A percentile compares a stretch with the other conserved stretches of the same genome.
Conservation (phyloP, 805 yeast genomes). For the Candida multigemmis region DNA sequence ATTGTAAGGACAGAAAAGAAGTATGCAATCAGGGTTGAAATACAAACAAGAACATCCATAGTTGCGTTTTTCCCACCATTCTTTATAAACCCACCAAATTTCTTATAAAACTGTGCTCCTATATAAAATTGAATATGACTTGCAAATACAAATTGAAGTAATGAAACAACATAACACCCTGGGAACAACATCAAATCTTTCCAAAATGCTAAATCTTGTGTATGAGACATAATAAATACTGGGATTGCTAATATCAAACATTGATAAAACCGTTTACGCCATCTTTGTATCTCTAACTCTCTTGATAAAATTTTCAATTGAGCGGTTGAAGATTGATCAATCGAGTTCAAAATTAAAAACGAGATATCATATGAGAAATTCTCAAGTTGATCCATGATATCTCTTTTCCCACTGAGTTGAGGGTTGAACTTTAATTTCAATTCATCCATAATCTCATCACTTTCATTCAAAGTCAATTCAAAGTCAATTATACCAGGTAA, state of each 20-base stretch:
- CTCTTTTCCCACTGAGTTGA: conserved; percentile 50
- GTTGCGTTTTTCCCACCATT: conserved; percentile 57
- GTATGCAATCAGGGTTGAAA: conserved; percentile 76
- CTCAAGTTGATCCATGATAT: conserved; percentile 36
- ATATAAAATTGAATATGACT: conserved; percentile 54
- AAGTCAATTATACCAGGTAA: conserved; percentile 18
- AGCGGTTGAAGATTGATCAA: conserved; percentile 46
- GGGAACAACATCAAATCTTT: conserved; percentile 30
- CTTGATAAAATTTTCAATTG: conserved; percentile 67
- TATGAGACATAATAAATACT: conserved; percentile 41
- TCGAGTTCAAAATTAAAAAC: conserved; percentile 36
- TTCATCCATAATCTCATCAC: conserved; percentile 11
- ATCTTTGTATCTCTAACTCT: conserved; percentile 60
- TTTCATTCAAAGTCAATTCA: conserved; percentile 13
- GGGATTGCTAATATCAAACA: conserved; percentile 56
- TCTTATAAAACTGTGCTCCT: conserved; percentile 60
- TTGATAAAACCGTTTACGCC: conserved; percentile 51
- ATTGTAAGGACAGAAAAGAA: conserved; percentile 63
- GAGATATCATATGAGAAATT: conserved; percentile 45
- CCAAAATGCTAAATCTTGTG: conserved; percentile 28
- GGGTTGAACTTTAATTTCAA: conserved; percentile 42
- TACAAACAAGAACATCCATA: conserved; percentile 86
- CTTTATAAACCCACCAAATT: conserved; percentile 54
- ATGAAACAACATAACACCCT: conserved; percentile 59
- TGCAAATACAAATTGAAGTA: conserved; percentile 50